Evolutionary conservation across 331 rosid genomes (phyloP).

Genomic region (Pyrus hybrid): DNA sequence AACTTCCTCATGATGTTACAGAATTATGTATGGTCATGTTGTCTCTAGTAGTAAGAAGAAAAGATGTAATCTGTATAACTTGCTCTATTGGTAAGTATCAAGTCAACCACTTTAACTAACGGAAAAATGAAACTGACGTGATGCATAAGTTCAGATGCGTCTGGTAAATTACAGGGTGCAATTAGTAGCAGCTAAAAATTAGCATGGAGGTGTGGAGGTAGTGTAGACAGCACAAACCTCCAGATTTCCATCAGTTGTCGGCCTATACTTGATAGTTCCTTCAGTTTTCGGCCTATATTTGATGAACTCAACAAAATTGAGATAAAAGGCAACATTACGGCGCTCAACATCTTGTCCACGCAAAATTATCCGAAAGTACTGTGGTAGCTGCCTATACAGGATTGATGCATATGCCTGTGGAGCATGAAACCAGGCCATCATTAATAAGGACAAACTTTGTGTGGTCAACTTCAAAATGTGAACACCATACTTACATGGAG

Average conservation of each 20-base stretch:
- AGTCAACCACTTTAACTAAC: not conserved
- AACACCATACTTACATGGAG: constrained; percentile 61
- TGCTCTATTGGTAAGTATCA: not conserved
- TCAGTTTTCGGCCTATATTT: constrained; percentile 47
- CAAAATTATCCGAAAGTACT: constrained; percentile 44
- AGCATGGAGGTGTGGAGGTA: not conserved
- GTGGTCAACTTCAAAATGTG: constrained; percentile 5
- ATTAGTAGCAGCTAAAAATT: not conserved
- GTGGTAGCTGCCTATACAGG: constrained; percentile 60
- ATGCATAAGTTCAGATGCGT: not conserved
- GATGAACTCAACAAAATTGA: constrained; percentile 39
- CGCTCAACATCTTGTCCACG: constrained; percentile 56
- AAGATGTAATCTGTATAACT: not conserved
- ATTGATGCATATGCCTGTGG: constrained; percentile 71
- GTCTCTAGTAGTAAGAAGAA: not conserved
- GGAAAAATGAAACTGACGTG: not conserved
- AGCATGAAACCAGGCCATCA: constrained; percentile 7
- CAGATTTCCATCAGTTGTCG: constrained; percentile 29
- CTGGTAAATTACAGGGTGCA: not conserved
- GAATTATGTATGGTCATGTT: not conserved
- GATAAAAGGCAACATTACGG: constrained; percentile 63
- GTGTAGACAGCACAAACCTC: constrained; percentile 36
- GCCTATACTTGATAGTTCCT: constrained; percentile 46
- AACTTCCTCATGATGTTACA: not conserved
- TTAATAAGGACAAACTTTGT: constrained; percentile 2